Conservation (phyloP, 495 filamentous ascomycete species). For the Hypoxylon subgilvum region DNA sequence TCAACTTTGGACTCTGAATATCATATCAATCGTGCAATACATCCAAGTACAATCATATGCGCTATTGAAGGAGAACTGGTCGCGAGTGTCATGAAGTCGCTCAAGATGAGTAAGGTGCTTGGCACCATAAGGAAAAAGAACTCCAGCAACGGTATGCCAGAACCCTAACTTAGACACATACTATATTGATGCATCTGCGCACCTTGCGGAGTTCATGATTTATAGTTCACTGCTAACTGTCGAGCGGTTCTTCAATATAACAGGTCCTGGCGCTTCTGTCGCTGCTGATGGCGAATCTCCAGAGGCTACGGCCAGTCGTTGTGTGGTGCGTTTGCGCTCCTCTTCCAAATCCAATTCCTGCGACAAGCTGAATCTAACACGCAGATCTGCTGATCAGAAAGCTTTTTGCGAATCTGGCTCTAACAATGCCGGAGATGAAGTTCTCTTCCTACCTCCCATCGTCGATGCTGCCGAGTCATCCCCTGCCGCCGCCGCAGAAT, state of each 20-base stretch:
- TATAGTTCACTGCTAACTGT: conserved; percentile 21
- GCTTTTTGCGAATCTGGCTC: conserved; percentile 81
- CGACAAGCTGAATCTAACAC: conserved; percentile 10
- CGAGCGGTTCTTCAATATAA: conserved; percentile 1
- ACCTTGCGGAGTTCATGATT: not conserved
- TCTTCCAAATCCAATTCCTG: conserved; percentile 24
- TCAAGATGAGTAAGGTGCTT: conserved; percentile 62
- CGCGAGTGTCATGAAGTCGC: conserved; percentile 51
- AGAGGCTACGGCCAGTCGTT: conserved; percentile 61
- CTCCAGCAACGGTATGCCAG: conserved; percentile 42
- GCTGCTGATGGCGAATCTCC: conserved; percentile 56
- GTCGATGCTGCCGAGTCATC: conserved; percentile 95
- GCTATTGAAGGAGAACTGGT: conserved; percentile 9
- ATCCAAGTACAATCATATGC: conserved; percentile 13
- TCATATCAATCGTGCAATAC: too few relatives aligned
- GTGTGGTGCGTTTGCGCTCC: conserved; percentile 50
- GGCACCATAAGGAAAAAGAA: conserved; percentile 57
- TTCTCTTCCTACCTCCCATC: conserved; percentile 89
- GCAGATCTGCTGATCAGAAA: conserved; percentile 44
- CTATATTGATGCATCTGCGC: not conserved
- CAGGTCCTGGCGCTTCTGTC: conserved; percentile 31
- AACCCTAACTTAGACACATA: conserved; percentile 9
- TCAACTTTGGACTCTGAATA: too few relatives aligned
- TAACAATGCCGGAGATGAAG: conserved; percentile 77
- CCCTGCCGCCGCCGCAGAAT: conserved; percentile 78